Conservation (phyloP, 768 basidiomycete genomes). For the Boletus pseudo-olivaceus region DNA sequence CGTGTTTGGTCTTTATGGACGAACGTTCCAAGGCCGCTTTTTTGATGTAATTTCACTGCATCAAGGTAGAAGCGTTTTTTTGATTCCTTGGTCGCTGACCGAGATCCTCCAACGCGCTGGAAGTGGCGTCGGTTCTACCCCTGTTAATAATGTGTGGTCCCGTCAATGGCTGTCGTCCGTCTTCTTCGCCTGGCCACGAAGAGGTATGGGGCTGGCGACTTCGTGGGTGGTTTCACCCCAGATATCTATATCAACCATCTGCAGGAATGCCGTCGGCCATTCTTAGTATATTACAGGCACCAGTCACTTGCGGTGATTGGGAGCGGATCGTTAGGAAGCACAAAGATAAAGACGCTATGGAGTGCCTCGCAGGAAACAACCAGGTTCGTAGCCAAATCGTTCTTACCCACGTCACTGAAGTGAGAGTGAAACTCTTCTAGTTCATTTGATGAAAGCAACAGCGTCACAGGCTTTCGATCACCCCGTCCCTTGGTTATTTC, state of each 20-base stretch:
- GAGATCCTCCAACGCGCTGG: conserved; percentile 19
- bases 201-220: conserved; percentile 3
- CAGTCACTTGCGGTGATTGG: conserved; percentile 16
- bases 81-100: conserved; percentile 4
- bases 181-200: conserved; percentile 15
- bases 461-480: conserved; percentile 3
- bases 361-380: background rate
- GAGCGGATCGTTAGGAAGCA: conserved; percentile 3
- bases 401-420: conserved; percentile 4
- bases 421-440: conserved; percentile 1
- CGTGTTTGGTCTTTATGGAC: conserved; percentile 47
- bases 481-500: background rate
- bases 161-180: conserved; percentile 5
- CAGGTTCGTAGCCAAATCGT: conserved; percentile 13
- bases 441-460: background rate
- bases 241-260: conserved; percentile 1
- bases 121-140: conserved; percentile 20
- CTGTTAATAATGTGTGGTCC: conserved; percentile 9
- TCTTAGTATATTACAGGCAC: background rate
- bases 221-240: conserved; percentile 9
- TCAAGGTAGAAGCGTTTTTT: conserved; percentile 16
- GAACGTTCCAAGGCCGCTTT: conserved; percentile 43
- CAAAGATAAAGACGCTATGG: background rate
- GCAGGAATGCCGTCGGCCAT: conserved; percentile 4
- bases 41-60: conserved; percentile 32